Percentiles rank a stretch among this genome's conserved stretches.
These are phyloP conservation scores for Gonium pectorale DNA, from an alignment of 139 green algal species.

Conservation along the genomic window DNA sequence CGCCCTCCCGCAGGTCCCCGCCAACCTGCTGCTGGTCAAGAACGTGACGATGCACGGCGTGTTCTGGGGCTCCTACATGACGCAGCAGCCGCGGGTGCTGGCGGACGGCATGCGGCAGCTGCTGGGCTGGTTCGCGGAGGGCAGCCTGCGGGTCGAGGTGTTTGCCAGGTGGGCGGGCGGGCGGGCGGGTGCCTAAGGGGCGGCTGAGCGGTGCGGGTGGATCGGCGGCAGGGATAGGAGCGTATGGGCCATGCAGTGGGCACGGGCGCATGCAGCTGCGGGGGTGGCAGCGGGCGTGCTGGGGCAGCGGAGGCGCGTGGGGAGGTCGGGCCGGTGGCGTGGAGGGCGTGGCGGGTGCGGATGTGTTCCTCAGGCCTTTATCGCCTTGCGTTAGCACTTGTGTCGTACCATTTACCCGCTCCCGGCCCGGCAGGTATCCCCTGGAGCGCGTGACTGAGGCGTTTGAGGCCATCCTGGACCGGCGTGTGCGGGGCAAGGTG, in stretches of 20 bases:
- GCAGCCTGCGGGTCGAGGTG: conserved; percentile 66
- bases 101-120: conserved; percentile 66
- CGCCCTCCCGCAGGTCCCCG: conserved; percentile 56
- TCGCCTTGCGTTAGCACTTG: not conserved
- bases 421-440: conserved; percentile 47
- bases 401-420: not conserved
- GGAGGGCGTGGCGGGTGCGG: no score
- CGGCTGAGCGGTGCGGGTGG: no score
- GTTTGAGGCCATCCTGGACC: conserved; percentile 67
- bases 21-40: conserved; percentile 91
- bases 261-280: no score
- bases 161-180: conserved; percentile 61
- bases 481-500: conserved; percentile 80
- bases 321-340: no score
- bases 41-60: conserved; percentile 87
- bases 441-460: conserved; percentile 69
- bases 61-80: conserved; percentile 86
- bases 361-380: no score
- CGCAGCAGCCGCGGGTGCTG: conserved; percentile 69
- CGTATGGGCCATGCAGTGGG: no score
- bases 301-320: no score
- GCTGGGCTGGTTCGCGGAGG: conserved; percentile 62
- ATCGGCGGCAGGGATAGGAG: no score
- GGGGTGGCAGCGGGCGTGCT: no score
- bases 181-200: no score